Evolutionary conservation across 345 rosid species (phyloP), one percentile per base, ranked within the genome.

Genomic region (Rhodamnia rubescens): DNA sequence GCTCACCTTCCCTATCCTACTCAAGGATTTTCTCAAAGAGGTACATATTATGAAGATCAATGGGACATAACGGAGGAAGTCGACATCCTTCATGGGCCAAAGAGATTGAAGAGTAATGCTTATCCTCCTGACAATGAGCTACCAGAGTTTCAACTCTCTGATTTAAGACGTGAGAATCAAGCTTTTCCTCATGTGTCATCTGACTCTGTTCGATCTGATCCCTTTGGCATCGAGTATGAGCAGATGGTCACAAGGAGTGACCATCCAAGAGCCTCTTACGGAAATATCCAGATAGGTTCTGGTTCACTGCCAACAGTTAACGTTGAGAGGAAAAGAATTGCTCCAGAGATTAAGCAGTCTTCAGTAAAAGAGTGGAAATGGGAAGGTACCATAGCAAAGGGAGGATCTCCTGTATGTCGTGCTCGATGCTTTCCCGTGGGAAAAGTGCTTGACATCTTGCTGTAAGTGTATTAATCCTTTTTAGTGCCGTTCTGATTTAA

Each of bases 361-460:
- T 90, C 97, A 47, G 85, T 94, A 69, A 93, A 92, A 59, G 94
- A 95, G 87, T 96, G 99, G 99, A 95, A 96, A 91, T 97, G 99
- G 99, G 98, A 97, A 89, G 99, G 99, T 78, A 94, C 95, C 81
- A 91, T 97, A 83, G 99, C 98, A 36, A 95, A 97, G 91, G 98
- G 98, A 85, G 99, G 99, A 84, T 93, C 93, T 85, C 96, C 97
- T 15, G 92, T 97, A 83, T 97, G 99, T 87, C 95, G 90, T 87
- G 99, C 98, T 86, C 95, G 94, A 83, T 93, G 94, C 91, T 97
- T 95, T 89, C 98, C 98, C 11, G 99, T 97, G 83, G 99, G 98
- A 75, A 97, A 97, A 92, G 90, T 90, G 75, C 91, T 93, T 88
- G 98, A 95, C 89, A 87, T 95, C 81, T 87, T 95, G 94, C 84